Evolutionary conservation across 2,329 filamentous ascomycete genomes (phyloP).

Genomic region (Colletotrichum tanaceti): DNA sequence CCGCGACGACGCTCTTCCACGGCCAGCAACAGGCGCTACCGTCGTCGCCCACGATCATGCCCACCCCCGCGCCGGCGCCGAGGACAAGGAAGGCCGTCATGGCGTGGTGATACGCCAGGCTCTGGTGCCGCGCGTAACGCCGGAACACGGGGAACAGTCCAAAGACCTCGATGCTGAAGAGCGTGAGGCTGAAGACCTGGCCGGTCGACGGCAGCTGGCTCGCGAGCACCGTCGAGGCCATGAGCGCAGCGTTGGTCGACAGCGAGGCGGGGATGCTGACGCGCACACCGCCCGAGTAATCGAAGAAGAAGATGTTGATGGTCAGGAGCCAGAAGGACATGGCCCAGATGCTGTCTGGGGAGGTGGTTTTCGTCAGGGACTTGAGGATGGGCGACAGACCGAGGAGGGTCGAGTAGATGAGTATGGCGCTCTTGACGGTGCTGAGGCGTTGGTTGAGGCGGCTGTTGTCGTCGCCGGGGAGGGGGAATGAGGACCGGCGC

Average conservation of each 20-base stretch:
- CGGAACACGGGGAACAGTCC: conserved; percentile 97
- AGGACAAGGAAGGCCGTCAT: conserved; percentile 82
- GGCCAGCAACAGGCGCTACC: conserved; percentile 55
- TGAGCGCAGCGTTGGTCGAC: conserved; percentile 94
- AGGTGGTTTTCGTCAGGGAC: conserved; percentile 92
- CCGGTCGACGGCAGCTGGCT: conserved; percentile 89
- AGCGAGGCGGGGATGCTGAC: conserved; percentile 77
- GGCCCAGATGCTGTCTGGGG: conserved; percentile 95
- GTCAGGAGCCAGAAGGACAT: conserved; percentile 92
- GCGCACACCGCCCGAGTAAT: conserved; percentile 70
- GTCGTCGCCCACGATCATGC: conserved; percentile 64
- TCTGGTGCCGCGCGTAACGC: conserved; percentile 84
- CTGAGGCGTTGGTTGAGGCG: conserved; percentile 69
- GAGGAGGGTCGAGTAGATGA: conserved; percentile 93
- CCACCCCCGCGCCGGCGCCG: conserved; percentile 83
- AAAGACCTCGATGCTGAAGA: conserved; percentile 98
- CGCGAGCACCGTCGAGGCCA: conserved; percentile 94
- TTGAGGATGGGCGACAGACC: conserved; percentile 96
- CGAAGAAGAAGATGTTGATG: conserved; percentile 98
- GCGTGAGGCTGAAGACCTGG: conserved; percentile 92
- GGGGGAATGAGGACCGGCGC: conserved; percentile 32
- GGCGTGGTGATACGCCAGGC: conserved; percentile 82
- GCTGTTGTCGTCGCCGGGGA: conserved; percentile 49
- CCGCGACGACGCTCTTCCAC: conserved; percentile 71
- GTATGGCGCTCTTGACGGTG: conserved; percentile 89